Percentiles rank a stretch among this genome's conserved stretches.
Evolutionary conservation across 2,329 filamentous ascomycete species (phyloP).

Genomic region (Colletotrichum sojae): DNA sequence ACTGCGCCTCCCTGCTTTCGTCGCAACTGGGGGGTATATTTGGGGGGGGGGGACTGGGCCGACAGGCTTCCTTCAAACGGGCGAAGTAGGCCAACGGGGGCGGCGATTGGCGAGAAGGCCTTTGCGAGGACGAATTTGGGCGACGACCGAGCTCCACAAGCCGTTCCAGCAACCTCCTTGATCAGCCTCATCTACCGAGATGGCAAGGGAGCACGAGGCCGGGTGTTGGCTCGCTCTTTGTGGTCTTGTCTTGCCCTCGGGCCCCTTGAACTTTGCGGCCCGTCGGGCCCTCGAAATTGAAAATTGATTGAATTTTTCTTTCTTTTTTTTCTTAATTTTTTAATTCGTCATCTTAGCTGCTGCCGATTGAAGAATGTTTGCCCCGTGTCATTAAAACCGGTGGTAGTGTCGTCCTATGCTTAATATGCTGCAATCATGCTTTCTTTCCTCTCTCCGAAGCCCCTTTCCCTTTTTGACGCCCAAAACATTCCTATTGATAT

Average conservation of each 20-base stretch:
- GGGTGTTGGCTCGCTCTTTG: background rate
- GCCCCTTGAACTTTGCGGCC: background rate
- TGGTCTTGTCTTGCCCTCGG: slow-evolving; percentile 6
- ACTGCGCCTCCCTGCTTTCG: slow-evolving; percentile 39
- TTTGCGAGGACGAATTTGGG: slow-evolving; percentile 8
- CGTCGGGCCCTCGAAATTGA: slow-evolving; percentile 3
- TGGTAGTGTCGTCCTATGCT: background rate
- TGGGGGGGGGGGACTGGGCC: background rate
- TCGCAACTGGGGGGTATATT: slow-evolving; percentile 18
- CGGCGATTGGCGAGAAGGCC: slow-evolving; percentile 28
- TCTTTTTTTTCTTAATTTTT: background rate
- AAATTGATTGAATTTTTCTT: slow-evolving; percentile 14
- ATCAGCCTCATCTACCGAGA: slow-evolving; percentile 27
- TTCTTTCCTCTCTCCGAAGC: background rate
- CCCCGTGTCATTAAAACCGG: slow-evolving; percentile 23
- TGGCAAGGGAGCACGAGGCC: slow-evolving; percentile 30
- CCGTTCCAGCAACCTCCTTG: slow-evolving; percentile 33
- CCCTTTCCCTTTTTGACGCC: slow-evolving; percentile 10
- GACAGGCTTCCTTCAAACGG: slow-evolving; percentile 26
- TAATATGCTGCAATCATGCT: slow-evolving; percentile 1
- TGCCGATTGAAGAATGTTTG: slow-evolving; percentile 19
- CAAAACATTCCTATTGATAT: slow-evolving; percentile 21
- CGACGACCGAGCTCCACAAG: slow-evolving; percentile 25
- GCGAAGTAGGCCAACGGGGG: slow-evolving; percentile 33
- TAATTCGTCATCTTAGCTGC: slow-evolving; percentile 5